Percentiles rank a stretch among this genome's conserved stretches.
Evolutionary conservation across 371 early-diverging fungal species (phyloP).

Genomic region (Smittium culicis): DNA sequence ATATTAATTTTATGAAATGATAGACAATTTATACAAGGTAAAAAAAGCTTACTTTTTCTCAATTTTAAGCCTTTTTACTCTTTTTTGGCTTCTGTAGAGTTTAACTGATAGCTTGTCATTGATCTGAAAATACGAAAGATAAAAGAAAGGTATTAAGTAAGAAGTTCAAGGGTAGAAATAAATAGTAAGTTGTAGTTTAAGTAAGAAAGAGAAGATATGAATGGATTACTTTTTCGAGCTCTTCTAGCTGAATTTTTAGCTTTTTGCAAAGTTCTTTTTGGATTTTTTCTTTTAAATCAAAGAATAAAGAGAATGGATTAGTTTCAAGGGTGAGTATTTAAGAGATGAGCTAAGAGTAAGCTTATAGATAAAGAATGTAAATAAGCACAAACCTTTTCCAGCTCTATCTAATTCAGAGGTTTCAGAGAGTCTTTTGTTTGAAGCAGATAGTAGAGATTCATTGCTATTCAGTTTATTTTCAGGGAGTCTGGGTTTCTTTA

Average conservation of each 20-base stretch:
- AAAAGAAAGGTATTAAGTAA: no score
- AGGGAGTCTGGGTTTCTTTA: background rate
- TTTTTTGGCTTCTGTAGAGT: conserved; percentile 25
- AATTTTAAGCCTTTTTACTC: conserved; percentile 28
- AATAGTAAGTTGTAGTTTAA: background rate
- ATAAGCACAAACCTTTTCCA: background rate
- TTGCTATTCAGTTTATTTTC: background rate
- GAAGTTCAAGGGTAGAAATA: conserved; percentile 2
- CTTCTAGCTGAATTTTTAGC: conserved; percentile 27
- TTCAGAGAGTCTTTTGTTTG: background rate
- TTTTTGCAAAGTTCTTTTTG: conserved; percentile 31
- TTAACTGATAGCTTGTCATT: conserved; percentile 28
- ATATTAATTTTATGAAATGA: conserved; percentile 17
- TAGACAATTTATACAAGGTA: conserved; percentile 20
- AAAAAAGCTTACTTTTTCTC: conserved; percentile 28
- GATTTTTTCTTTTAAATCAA: conserved; percentile 10
- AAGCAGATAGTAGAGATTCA: background rate
- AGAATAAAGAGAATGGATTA: background rate
- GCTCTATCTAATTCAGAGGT: background rate
- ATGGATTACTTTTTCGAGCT: conserved; percentile 21
- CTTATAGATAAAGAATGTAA: background rate
- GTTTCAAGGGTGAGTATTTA: background rate
- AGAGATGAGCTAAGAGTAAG: no score
- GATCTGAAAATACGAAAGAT: conserved; percentile 11
- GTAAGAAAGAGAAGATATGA: background rate